Conservation (phyloP, 192 early-diverging fungal genomes). For the Backusella australiensis region DNA sequence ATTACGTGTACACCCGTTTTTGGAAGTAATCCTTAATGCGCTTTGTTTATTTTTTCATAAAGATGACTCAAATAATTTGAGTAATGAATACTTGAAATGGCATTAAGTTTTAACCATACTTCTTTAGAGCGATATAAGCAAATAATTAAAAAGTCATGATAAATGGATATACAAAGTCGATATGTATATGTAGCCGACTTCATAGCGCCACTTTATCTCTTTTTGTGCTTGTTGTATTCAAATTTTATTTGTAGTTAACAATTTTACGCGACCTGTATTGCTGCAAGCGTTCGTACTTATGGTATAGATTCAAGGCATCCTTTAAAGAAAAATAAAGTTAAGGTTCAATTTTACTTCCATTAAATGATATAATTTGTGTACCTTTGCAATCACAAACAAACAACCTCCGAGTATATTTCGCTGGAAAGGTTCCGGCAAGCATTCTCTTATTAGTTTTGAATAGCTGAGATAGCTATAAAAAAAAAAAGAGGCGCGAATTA, state of each 20-base stretch:
- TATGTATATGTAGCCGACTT: too few species aligned
- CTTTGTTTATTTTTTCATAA: too few species aligned
- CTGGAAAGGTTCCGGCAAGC: conserved; percentile 33
- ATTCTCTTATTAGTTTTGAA: conserved; percentile 10
- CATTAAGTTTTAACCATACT: not conserved
- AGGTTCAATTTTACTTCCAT: not conserved
- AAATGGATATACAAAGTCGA: too few species aligned
- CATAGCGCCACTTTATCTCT: not conserved
- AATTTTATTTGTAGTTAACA: not conserved
- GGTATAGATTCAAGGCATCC: not conserved
- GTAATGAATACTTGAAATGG: too few species aligned
- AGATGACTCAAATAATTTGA: too few species aligned
- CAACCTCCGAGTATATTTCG: conserved; percentile 33
- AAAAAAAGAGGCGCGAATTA: not conserved
- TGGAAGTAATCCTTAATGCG: too few species aligned
- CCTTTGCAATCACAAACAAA: conserved; percentile 32
- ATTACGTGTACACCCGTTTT: too few species aligned
- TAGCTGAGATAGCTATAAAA: conserved; percentile 9
- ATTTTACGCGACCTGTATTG: not conserved
- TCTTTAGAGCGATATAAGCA: not conserved
- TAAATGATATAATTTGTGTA: conserved; percentile 9
- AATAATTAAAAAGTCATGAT: not conserved
- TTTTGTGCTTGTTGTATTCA: not conserved
- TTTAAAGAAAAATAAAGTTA: not conserved
- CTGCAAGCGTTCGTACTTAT: not conserved